phyloP scores from a whole-genome alignment of 345 rosid genomes.

The Lepidium didymum region DNA sequence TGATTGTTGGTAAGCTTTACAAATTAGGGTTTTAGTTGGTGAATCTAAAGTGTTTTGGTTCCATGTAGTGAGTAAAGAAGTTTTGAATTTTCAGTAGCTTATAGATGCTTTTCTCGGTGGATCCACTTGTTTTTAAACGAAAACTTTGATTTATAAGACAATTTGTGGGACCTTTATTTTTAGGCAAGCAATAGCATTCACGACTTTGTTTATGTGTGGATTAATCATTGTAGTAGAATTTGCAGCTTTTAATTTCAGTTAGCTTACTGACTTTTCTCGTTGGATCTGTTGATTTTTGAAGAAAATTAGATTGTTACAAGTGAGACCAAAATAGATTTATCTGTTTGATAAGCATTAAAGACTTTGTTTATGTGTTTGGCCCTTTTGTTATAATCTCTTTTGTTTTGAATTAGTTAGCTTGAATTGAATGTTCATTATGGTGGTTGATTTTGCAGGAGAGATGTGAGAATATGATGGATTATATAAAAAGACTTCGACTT shows the following conservation, averaged over 20 bases:
- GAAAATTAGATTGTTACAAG: constrained; percentile 5
- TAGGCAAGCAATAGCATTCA: not conserved
- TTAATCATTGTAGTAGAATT: constrained; percentile 10
- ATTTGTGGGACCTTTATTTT: constrained; percentile 12
- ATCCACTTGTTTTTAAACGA: constrained; percentile 7
- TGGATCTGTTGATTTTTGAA: constrained; percentile 6
- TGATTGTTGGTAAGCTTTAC: not conserved
- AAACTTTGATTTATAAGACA: constrained; percentile 9
- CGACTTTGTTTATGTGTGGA: constrained; percentile 12
- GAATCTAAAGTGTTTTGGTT: not conserved
- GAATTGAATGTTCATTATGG: constrained; percentile 19
- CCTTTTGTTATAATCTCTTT: not conserved
- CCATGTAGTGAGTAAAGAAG: not conserved
- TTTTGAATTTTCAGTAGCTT: not conserved
- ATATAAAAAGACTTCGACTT: constrained; percentile 81
- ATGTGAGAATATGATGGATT: constrained; percentile 91
- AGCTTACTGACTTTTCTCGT: constrained; percentile 9
- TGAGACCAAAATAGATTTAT: constrained; percentile 21
- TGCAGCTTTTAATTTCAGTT: constrained; percentile 11
- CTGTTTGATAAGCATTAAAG: constrained; percentile 15
- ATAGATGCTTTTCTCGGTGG: constrained; percentile 25
- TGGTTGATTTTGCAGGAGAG: constrained; percentile 60
- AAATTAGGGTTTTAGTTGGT: constrained; percentile 1
- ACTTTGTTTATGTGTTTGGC: not conserved
- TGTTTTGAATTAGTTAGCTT: not conserved